phyloP scores from a whole-genome alignment of 768 basidiomycete species.

The Boletus eberwhitei region DNA sequence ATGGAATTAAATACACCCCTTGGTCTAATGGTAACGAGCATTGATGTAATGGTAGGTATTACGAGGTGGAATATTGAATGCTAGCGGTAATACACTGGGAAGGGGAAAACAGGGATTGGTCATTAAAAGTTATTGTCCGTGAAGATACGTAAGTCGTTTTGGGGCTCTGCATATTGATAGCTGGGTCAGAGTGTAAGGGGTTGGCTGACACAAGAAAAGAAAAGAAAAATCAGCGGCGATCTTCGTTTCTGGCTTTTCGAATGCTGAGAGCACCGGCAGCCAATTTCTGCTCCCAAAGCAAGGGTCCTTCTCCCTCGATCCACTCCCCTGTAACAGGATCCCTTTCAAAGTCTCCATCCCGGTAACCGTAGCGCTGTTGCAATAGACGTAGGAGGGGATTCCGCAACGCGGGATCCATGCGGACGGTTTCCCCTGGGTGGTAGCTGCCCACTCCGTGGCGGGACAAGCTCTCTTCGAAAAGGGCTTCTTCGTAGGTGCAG shows the following conservation, averaged over 20 bases:
- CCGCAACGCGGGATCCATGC: conserved; percentile 85
- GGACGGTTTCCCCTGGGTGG: conserved; percentile 77
- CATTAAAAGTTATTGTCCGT: conserved; percentile 24
- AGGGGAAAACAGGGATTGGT: conserved; percentile 1
- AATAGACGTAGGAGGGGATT: conserved; percentile 76
- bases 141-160: conserved; percentile 25
- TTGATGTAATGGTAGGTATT: conserved; percentile 23
- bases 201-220: not conserved
- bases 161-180: conserved; percentile 9
- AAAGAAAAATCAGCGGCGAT: conserved; percentile 32
- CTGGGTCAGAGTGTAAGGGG: conserved; percentile 10
- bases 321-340: conserved; percentile 62
- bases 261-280: conserved; percentile 35
- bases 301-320: conserved; percentile 62
- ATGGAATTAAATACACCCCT: conserved; percentile 17
- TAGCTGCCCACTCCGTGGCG: conserved; percentile 81
- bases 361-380: conserved; percentile 70
- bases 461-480: conserved; percentile 81
- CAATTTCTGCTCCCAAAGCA: conserved; percentile 59
- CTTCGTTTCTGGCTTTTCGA: conserved; percentile 37
- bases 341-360: conserved; percentile 83
- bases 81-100: conserved; percentile 18
- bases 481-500: conserved; percentile 78
- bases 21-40: conserved; percentile 16
- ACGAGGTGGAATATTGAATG: conserved; percentile 21